A percentile compares a stretch with the other conserved stretches of the same genome.
These are phyloP conservation scores for Linnemannia zychae DNA, from an alignment of 192 early-diverging fungal species.

Conservation along the genomic window DNA sequence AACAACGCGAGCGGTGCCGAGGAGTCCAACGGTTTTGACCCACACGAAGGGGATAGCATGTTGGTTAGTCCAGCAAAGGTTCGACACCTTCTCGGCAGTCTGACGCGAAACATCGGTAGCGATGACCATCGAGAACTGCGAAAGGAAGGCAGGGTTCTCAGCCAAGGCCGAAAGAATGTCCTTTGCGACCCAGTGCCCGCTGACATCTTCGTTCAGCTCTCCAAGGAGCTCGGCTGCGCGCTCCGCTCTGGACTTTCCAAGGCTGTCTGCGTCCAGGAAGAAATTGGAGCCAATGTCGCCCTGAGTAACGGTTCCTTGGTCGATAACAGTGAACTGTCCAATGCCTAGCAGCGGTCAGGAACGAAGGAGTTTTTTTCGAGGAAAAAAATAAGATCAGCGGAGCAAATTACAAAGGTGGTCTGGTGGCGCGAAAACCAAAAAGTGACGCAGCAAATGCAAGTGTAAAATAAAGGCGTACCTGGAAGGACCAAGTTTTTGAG, in stretches of 20 bases:
- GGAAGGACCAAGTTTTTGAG: conserved; percentile 97
- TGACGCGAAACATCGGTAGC: conserved; percentile 72
- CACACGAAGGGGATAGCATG: conserved; percentile 64
- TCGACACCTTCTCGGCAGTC: conserved; percentile 67
- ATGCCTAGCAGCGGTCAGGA: conserved; percentile 70
- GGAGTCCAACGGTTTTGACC: conserved; percentile 80
- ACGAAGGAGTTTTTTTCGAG: not conserved
- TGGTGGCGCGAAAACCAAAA: not conserved
- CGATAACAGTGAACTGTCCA: conserved; percentile 89
- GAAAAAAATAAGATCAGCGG: not conserved
- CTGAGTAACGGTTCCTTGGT: conserved; percentile 73
- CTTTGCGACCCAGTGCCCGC: conserved; percentile 70
- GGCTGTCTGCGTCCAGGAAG: conserved; percentile 79
- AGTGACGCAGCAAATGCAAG: not conserved
- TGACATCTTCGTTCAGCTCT: conserved; percentile 93
- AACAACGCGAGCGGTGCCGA: conserved; percentile 79
- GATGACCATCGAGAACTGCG: conserved; percentile 83
- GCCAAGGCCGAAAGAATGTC: conserved; percentile 52
- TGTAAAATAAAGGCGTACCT: conserved; percentile 64
- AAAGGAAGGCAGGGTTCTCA: conserved; percentile 68
- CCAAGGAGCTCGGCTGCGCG: conserved; percentile 72
- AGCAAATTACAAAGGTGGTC: not conserved
- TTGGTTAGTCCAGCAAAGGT: conserved; percentile 67
- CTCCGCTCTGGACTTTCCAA: conserved; percentile 78
- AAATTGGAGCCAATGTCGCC: conserved; percentile 91